Evolutionary conservation across 441 rosid species (phyloP), one percentile per base, ranked within the genome.

Genomic region (Erysimum cheiri): DNA sequence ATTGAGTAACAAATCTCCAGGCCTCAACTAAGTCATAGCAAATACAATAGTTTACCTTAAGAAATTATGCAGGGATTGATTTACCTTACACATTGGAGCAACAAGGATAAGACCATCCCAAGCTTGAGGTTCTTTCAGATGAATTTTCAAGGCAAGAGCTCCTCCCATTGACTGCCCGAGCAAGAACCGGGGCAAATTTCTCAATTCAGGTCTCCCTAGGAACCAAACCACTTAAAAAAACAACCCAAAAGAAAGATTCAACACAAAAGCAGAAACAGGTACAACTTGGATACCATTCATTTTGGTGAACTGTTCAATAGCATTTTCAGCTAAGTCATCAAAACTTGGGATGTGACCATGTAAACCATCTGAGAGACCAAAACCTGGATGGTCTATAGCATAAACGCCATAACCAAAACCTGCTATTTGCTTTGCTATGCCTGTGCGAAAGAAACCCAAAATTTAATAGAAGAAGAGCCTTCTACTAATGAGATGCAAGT

Each of bases 151-250:
- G 44, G 97, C 75, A 77, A 93, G 77, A 60, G 98, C 98, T 79
- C 98, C 98, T 69, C 98, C 98, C 97, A 89, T 91, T 62, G 98
- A 93, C 83, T 93, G 97, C 54, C 97, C 98, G 70, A 91, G 44
- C 50, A 93, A 28, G 83, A 89, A 93, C 78, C 78, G 68, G 3
- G 97, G 97, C 78, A 91, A 77, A 7, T 88, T 86, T 80, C 76
- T 81, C 59, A 88, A 28, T 65, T 87, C 96, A 47, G 93, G 85
- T 68, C 87, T 80, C 70, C 77, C 98, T 89, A 79, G 58, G 32
- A 77, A 41, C 54, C 63, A 69, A 3, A 78, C 13, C 29, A 56
- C 67, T 50, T 33, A n/a, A 19, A 26, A 64, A 14, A 15, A 50
- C 15, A 54, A 24, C 14, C 36, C 9, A 8, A 47, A 36, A 28